phyloP scores from a whole-genome alignment of 768 basidiomycete genomes.

The Amanita brunnescens region DNA sequence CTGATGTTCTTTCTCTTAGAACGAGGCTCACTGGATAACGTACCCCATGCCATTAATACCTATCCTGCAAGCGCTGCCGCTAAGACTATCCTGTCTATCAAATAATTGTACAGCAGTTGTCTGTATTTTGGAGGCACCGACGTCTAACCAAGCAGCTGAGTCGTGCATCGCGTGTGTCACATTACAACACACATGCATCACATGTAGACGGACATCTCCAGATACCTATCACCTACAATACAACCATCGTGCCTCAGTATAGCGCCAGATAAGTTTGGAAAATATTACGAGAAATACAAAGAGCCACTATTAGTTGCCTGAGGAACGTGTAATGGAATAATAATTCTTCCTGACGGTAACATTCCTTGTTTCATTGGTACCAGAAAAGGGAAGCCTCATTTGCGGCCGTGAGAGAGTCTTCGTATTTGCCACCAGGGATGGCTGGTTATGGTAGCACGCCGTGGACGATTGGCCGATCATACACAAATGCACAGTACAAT shows the following conservation, averaged over 20 bases:
- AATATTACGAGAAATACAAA: slow-evolving; percentile 43
- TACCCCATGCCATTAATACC: slow-evolving; percentile 60
- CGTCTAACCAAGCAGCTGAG: slow-evolving; percentile 37
- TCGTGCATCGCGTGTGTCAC: slow-evolving; percentile 6
- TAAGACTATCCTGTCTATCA: slow-evolving; percentile 69
- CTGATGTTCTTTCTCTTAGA: no score
- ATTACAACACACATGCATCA: background rate
- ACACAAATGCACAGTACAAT: slow-evolving; percentile 63
- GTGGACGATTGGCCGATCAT: slow-evolving; percentile 54
- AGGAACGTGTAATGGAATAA: slow-evolving; percentile 65
- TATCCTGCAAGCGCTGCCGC: slow-evolving; percentile 68
- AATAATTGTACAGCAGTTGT: slow-evolving; percentile 81
- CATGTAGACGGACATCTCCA: slow-evolving; percentile 34
- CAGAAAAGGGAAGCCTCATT: slow-evolving; percentile 39
- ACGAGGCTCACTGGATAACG: slow-evolving; percentile 48
- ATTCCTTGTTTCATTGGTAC: slow-evolving; percentile 64
- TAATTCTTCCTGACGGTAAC: slow-evolving; percentile 60
- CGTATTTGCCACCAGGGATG: slow-evolving; percentile 30
- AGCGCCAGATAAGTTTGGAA: slow-evolving; percentile 62
- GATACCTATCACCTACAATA: slow-evolving; percentile 43
- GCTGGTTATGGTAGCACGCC: slow-evolving; percentile 55
- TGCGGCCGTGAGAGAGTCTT: background rate
- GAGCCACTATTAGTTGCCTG: slow-evolving; percentile 51
- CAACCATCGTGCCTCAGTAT: slow-evolving; percentile 67
- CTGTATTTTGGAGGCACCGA: slow-evolving; percentile 79